Base-by-base conservation (phyloP, 306 rosid species). In the Dryas alaskensis region DNA sequence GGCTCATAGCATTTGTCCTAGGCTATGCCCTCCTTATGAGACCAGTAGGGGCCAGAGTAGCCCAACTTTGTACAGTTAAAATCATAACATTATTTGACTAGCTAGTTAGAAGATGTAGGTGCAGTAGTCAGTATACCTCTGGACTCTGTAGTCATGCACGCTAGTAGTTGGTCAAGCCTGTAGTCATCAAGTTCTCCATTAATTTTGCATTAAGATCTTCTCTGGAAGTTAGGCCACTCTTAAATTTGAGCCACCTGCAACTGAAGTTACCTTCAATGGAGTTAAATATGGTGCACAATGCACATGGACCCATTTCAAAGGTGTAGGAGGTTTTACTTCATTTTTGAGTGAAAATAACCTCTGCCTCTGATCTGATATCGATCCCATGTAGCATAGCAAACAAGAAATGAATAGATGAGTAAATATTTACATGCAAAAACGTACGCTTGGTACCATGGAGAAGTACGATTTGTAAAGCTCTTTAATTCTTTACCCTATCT, bases 101-200 rank as follows among this genome's bases (percentile, higher is more conserved):
- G 16, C 53, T 65, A 65, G 53, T n/a, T 43, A 45, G 8, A 37
- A 4, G 45, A 39, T 4, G 49, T 40, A 7, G 68, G 43, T 8
- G 25, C 16, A 64, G 52, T 2, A 48, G 69, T 64, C 37, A 64
- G 47, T 16, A 52, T 8, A 45, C 48, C 48, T 45, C 48, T 50
- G 54, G 54, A 50, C 2, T 31, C 37, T 31, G 43, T 59, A 22
- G 22, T 59, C 12, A 27, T 51, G 61, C 60, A 27, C 46, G 63
- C 43, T 44, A n/a, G 65, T 7, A 60, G 79, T 87, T 79, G 86
- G 86, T 65, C 77, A 79, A 67, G 70, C 67, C 43, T 13, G 19
- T 60, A 31, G 65, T 42, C 67, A 40, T 48, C 58, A 72, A 47
- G 74, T 10, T 73, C 50, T 70, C 76, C 37, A 79, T 65, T 78